A percentile compares a stretch with the other conserved stretches of the same genome.
Evolutionary conservation across 179 eudicot genomes (phyloP).

Genomic region (Corrigiola litoralis): DNA sequence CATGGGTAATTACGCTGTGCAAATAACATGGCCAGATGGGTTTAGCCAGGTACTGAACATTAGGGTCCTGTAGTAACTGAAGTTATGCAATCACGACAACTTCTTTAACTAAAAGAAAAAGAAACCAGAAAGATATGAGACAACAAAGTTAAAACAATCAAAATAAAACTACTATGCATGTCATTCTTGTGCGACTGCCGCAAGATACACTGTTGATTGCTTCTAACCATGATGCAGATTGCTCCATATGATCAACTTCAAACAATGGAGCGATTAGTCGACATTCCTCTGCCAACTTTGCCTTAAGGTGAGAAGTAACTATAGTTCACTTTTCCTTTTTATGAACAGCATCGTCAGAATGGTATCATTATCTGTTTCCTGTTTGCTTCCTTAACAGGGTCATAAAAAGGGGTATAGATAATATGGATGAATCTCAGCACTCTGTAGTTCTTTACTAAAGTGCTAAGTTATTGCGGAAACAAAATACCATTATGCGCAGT

Average conservation of each 20-base stretch:
- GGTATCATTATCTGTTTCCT: too few species aligned
- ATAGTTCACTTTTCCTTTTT: not conserved
- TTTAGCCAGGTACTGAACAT: constrained; percentile 67
- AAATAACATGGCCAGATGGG: constrained; percentile 98
- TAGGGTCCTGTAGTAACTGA: not conserved
- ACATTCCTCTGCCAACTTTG: constrained; percentile 50
- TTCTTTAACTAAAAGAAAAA: too few species aligned
- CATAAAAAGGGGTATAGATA: not conserved
- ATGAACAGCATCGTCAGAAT: not conserved
- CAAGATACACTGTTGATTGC: not conserved
- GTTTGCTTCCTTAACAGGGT: constrained; percentile 17
- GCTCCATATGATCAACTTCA: constrained; percentile 99
- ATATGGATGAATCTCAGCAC: not conserved
- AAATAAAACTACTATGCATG: not conserved
- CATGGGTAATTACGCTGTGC: constrained; percentile 96
- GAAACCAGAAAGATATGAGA: too few species aligned
- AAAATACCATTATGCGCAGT: constrained; percentile 15
- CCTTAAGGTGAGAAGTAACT: constrained; percentile 24
- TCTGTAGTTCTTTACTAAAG: too few species aligned
- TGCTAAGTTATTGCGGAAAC: not conserved
- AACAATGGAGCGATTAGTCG: constrained; percentile 75
- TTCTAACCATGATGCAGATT: constrained; percentile 47
- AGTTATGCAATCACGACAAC: not conserved
- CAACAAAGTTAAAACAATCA: too few species aligned
- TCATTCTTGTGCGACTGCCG: too few species aligned